A percentile compares a stretch with the other conserved stretches of the same genome.
phyloP scores from a whole-genome alignment of 495 filamentous ascomycete species.

The Aspergillus panamensis region DNA sequence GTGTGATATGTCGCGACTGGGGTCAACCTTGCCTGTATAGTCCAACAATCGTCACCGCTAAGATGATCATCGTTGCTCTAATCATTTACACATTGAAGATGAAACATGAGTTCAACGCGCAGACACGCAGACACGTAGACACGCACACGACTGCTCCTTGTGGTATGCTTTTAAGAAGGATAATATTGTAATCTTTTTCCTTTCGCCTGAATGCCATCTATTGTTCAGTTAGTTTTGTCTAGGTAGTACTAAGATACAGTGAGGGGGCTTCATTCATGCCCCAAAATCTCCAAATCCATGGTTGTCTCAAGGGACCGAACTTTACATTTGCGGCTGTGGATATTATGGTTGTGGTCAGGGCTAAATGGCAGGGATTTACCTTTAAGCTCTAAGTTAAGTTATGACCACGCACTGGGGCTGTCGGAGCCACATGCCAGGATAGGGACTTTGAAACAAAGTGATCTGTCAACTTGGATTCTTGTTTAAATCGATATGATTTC shows the following conservation, averaged over 20 bases:
- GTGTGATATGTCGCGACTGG: conserved; percentile 20
- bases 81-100: conserved; percentile 22
- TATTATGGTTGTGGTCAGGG: not conserved
- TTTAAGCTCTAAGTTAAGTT: not conserved
- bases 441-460: not conserved
- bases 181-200: not conserved
- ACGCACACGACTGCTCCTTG: not conserved
- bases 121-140: conserved; percentile 3
- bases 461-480: not conserved
- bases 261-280: not conserved
- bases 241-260: not conserved
- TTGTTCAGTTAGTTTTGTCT: not conserved
- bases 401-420: conserved; percentile 9
- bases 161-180: not conserved
- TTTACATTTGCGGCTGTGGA: not conserved
- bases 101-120: conserved; percentile 26
- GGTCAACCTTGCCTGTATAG: conserved; percentile 8
- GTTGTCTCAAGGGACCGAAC: not conserved
- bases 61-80: conserved; percentile 28
- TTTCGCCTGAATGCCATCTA: not conserved
- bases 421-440: not conserved
- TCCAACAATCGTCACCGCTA: conserved; percentile 26
- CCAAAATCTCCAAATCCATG: not conserved
- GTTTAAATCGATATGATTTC: not conserved
- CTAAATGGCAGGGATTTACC: not conserved